Evolutionary conservation across 495 filamentous ascomycete genomes (phyloP), one percentile per base, ranked within the genome.

Genomic region (Penicillium salamii): DNA sequence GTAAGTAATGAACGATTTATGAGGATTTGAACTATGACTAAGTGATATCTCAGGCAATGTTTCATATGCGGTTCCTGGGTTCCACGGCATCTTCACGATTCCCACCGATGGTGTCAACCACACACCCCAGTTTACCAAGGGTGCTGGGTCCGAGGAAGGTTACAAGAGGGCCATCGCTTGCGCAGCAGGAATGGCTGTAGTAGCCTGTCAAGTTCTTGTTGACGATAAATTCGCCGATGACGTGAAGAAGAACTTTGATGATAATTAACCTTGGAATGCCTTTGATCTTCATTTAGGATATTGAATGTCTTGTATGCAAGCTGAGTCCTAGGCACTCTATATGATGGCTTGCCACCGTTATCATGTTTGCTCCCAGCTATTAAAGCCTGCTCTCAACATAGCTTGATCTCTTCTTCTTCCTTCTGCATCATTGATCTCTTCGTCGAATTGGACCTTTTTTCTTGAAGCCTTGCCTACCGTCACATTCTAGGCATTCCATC

Each of bases 41-140:
- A n/a, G n/a, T n/a, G n/a, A n/a, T 8, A 6, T 2, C 15, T 65
- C 71, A 81, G 81, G 81, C 0, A 78, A 84, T 43, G 78, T 84
- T 6, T 78, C 78, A 8, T 78, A 83, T 37, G 66, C 69, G 19
- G 70, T 79, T 12, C 81, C 81, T 5, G 75, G 78, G 7, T 81
- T 84, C 58, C 81, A 84, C 50, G 79, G 78, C 0, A 64, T 74
- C 1, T 83, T 83, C 57, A 70, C 68, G 17, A 81, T 84, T 40
- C 69, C 65, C 5, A 64, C 73, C 1, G 63, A 72, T n/a, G 69
- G 74, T 6, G 71, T 74, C 28, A 81, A 82, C 45, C 81, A 84
- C 53, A 83, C 76, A 1, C 76, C 74, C 13, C 61, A 71, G 11
- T 84, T 84, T 51, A 71, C 79, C 0, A 67, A 65, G 0, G 81